Conservation (phyloP, 371 early-diverging fungal genomes). For the Haplosporangium sp. region DNA sequence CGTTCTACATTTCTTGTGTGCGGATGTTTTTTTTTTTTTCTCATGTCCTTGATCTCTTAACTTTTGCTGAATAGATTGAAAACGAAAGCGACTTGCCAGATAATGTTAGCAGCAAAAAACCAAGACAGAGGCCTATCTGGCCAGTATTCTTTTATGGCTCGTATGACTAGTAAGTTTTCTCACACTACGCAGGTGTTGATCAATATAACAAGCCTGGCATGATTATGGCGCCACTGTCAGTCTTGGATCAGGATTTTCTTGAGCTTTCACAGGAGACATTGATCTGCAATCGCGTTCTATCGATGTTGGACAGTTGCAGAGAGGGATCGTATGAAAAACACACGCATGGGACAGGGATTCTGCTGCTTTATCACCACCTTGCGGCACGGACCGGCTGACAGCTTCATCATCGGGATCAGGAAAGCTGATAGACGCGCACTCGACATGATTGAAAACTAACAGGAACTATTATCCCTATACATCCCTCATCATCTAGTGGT, state of each 20-base stretch:
- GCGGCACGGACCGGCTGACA: too few species aligned
- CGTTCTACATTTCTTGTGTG: not conserved
- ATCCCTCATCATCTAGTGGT: slow-evolving; percentile 25
- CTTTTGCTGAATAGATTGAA: slow-evolving; percentile 60
- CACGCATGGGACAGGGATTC: too few species aligned
- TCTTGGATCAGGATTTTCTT: not conserved
- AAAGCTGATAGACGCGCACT: too few species aligned
- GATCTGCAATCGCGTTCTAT: too few species aligned
- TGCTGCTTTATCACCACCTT: too few species aligned
- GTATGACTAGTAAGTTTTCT: slow-evolving; percentile 75
- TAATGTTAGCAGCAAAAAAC: slow-evolving; percentile 66
- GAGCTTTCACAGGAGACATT: too few species aligned
- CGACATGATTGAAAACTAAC: too few species aligned
- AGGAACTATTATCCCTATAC: too few species aligned
- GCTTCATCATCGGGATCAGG: too few species aligned
- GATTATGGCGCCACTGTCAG: not conserved
- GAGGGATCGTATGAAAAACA: too few species aligned
- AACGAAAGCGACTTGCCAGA: slow-evolving; percentile 64
- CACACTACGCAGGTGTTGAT: not conserved
- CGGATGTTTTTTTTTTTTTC: not conserved
- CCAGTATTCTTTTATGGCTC: slow-evolving; percentile 79
- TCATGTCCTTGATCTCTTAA: not conserved
- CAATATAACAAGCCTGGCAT: too few species aligned
- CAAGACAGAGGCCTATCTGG: slow-evolving; percentile 65
- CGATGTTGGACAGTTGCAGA: not conserved